A percentile compares a stretch with the other conserved stretches of the same genome.
Evolutionary conservation across 2,329 filamentous ascomycete species (phyloP).

Genomic region (Alternaria gansuensis): DNA sequence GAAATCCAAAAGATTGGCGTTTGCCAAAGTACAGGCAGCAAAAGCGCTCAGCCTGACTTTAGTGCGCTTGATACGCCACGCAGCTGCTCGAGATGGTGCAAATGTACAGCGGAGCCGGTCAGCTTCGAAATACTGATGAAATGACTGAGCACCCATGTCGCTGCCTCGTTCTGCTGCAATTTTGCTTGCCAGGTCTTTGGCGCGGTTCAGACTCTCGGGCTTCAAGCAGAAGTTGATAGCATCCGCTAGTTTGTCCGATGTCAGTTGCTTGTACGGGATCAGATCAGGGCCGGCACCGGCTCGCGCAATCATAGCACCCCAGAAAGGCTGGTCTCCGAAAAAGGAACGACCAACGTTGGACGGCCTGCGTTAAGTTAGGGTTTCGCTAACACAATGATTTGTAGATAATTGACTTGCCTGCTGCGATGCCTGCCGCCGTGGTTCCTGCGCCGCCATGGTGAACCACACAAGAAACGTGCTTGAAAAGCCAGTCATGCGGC

Average conservation of each 20-base stretch:
- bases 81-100: slow-evolving; percentile 31
- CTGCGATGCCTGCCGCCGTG: slow-evolving; percentile 71
- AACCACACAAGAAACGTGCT: slow-evolving; percentile 78
- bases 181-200: slow-evolving; percentile 34
- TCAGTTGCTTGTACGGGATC: slow-evolving; percentile 56
- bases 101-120: slow-evolving; percentile 38
- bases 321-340: slow-evolving; percentile 69
- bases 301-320: slow-evolving; percentile 59
- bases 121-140: slow-evolving; percentile 37
- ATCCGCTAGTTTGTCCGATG: slow-evolving; percentile 54
- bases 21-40: slow-evolving; percentile 35
- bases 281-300: slow-evolving; percentile 62
- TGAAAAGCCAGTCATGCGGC: slow-evolving; percentile 87
- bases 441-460: slow-evolving; percentile 88
- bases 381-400: too few relatives aligned
- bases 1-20: slow-evolving; percentile 25
- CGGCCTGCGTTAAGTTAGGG: slow-evolving; percentile 70
- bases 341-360: slow-evolving; percentile 81
- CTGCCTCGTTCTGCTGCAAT: slow-evolving; percentile 40
- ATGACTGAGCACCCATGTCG: slow-evolving; percentile 38
- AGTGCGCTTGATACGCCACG: slow-evolving; percentile 39
- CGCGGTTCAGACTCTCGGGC: slow-evolving; percentile 38
- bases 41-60: slow-evolving; percentile 35
- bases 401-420: not conserved
- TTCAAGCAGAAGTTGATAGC: slow-evolving; percentile 59